Conservation (phyloP, 2,329 filamentous ascomycete genomes). For the Didymella arachidicola region DNA sequence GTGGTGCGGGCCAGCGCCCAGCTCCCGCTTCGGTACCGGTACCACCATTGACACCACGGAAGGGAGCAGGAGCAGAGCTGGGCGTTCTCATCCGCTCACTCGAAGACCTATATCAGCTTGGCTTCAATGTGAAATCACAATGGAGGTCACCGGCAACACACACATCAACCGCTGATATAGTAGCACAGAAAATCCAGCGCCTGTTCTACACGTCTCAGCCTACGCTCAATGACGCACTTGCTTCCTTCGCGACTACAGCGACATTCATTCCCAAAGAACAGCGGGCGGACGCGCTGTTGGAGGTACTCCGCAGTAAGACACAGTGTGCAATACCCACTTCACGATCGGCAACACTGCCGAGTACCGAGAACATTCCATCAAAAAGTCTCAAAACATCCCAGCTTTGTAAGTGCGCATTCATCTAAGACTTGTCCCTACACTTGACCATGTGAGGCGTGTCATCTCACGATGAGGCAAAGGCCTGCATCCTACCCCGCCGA, state of each 20-base stretch:
- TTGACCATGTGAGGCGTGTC: neutral
- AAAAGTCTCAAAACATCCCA: constrained; percentile 15
- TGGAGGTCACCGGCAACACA: constrained; percentile 35
- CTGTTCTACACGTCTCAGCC: constrained; percentile 27
- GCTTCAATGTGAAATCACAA: constrained; percentile 22
- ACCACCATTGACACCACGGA: constrained; percentile 27
- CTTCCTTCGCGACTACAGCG: constrained; percentile 27
- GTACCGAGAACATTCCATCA: constrained; percentile 15
- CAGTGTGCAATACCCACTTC: constrained; percentile 1
- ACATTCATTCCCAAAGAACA: neutral
- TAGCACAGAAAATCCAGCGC: constrained; percentile 27
- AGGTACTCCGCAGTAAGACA: constrained; percentile 20
- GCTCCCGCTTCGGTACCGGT: constrained; percentile 25
- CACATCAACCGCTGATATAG: constrained; percentile 20
- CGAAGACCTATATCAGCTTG: constrained; percentile 34
- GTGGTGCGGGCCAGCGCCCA: constrained; percentile 10
- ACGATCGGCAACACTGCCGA: constrained; percentile 13
- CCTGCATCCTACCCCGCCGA: neutral
- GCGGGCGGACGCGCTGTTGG: constrained; percentile 22
- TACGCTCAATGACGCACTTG: constrained; percentile 28
- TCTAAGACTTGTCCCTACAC: neutral
- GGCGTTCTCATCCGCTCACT: constrained; percentile 29
- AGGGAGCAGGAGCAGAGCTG: constrained; percentile 28
- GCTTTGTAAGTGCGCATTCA: constrained; percentile 21
- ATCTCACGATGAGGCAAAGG: neutral